Conservation (phyloP, 305 asterid genomes). For the Solanum hybrid region DNA sequence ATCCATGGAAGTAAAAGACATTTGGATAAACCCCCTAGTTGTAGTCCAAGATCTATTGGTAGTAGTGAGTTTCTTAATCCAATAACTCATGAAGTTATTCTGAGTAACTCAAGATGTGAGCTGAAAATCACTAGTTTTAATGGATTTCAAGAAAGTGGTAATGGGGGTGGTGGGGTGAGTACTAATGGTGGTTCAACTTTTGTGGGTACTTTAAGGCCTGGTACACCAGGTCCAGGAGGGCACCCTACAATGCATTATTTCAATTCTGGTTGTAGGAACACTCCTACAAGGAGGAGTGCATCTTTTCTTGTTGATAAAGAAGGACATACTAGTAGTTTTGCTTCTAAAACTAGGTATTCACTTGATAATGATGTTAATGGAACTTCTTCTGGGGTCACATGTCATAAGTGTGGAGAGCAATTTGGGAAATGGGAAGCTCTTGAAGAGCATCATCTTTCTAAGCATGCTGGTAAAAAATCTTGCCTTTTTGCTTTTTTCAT, state of each 20-base stretch:
- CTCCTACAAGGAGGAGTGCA: constrained; percentile 45
- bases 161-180: constrained; percentile 9
- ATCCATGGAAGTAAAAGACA: constrained; percentile 84
- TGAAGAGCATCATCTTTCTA: constrained; percentile 77
- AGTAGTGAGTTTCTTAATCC: constrained; percentile 90
- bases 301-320: constrained; percentile 29
- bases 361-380: constrained; percentile 33
- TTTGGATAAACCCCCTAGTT: constrained; percentile 50
- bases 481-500: neutral
- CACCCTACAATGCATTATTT: constrained; percentile 48
- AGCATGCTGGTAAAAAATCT: constrained; percentile 64
- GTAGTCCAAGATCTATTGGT: constrained; percentile 94
- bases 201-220: constrained; percentile 68
- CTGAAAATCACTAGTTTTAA: constrained; percentile 61
- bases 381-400: constrained; percentile 23
- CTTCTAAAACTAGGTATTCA: constrained; percentile 31
- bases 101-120: constrained; percentile 62
- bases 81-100: constrained; percentile 73
- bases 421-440: constrained; percentile 75
- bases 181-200: constrained; percentile 27
- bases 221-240: constrained; percentile 81
- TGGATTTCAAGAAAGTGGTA: constrained; percentile 32
- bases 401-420: constrained; percentile 78
- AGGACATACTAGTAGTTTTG: constrained; percentile 18
- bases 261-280: constrained; percentile 37